These are phyloP conservation scores for Saccharum spontaneum DNA, from an alignment of 176 grass and related monocot genomes.

Conservation along the genomic window DNA sequence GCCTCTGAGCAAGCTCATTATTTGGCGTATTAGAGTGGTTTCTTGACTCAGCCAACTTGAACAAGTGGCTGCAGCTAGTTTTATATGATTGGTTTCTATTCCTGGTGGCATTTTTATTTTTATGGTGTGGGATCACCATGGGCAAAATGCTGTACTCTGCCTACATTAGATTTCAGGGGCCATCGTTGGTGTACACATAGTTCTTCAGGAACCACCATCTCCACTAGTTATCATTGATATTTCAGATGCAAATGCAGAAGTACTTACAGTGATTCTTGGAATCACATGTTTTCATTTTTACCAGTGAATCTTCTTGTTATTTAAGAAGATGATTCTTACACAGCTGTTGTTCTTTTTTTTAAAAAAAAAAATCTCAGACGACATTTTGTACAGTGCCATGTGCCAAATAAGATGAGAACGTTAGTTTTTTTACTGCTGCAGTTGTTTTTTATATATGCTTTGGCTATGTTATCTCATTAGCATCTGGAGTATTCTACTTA, in stretches of 20 bases:
- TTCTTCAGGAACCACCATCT: background rate
- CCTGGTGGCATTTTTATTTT: background rate
- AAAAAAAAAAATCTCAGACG: background rate
- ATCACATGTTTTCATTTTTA: background rate
- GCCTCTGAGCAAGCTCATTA: background rate
- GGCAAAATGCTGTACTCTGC: background rate
- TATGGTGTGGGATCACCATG: background rate
- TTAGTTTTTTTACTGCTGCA: background rate
- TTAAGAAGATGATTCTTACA: slow-evolving; percentile 4
- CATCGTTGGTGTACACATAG: background rate
- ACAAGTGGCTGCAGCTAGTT: background rate
- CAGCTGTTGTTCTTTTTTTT: background rate
- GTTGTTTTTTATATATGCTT: slow-evolving; percentile 8
- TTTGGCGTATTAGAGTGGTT: slow-evolving; percentile 25
- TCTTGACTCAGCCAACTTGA: slow-evolving; percentile 26
- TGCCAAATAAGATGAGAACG: slow-evolving; percentile 1
- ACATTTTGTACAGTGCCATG: background rate
- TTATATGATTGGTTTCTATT: slow-evolving; percentile 7
- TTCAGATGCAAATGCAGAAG: background rate
- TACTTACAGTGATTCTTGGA: background rate
- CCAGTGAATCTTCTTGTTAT: background rate
- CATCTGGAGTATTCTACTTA: slow-evolving; percentile 25
- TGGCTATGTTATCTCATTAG: slow-evolving; percentile 9
- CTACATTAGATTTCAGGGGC: background rate
- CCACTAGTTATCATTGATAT: background rate